Conservation (phyloP, 176 grass and related monocot genomes). For the Triticum timopheevii region DNA sequence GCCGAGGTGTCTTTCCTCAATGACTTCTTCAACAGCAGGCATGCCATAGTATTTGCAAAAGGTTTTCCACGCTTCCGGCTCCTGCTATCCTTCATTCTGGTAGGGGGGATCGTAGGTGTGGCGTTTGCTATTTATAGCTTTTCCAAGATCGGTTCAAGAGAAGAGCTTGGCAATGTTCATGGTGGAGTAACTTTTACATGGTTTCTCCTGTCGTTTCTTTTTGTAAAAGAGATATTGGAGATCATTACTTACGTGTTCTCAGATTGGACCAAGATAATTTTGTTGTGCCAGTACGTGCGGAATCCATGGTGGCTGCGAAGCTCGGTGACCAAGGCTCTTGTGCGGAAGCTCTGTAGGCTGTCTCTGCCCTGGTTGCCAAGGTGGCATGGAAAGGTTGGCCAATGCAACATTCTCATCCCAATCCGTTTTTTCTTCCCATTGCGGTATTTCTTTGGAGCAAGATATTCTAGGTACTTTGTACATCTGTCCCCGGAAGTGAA, state of each 20-base stretch:
- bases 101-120: neutral
- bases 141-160: neutral
- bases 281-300: slow-evolving; percentile 1
- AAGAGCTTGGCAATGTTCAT: neutral
- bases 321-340: neutral
- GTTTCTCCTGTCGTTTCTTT: neutral
- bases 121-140: neutral
- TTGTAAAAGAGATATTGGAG: slow-evolving; percentile 19
- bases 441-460: no score
- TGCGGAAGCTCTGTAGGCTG: neutral
- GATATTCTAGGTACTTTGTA: no score
- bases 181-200: slow-evolving; percentile 8
- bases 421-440: rapidly evolving
- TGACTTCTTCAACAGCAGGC: slow-evolving; percentile 18
- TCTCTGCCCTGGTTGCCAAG: neutral
- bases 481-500: neutral
- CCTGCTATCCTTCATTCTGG: neutral
- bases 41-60: neutral
- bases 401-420: slow-evolving; percentile 6
- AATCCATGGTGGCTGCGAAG: neutral
- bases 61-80: neutral
- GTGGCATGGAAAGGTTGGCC: slow-evolving; percentile 16
- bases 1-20: slow-evolving; percentile 21
- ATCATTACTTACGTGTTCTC: slow-evolving; percentile 2
- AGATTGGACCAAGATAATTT: slow-evolving; percentile 27